Percentiles rank a stretch among this genome's conserved stretches.
These are phyloP conservation scores for Craterostigma plantagineum DNA, from an alignment of 257 asterid species.

Conservation along the genomic window DNA sequence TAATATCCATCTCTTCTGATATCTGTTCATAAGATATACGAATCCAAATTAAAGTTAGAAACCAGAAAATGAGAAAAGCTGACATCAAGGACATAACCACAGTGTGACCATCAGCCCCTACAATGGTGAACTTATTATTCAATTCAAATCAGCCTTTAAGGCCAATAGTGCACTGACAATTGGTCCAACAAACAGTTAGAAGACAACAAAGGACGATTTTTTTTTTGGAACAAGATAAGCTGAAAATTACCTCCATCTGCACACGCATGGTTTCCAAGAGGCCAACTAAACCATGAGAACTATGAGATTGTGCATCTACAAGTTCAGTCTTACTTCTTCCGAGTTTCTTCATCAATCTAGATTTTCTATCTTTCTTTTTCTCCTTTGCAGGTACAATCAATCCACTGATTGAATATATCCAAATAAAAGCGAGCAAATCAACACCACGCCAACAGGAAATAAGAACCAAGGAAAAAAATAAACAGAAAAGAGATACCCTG, in stretches of 20 bases:
- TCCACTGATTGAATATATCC: slow-evolving; percentile 42
- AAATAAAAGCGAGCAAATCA: slow-evolving; percentile 6
- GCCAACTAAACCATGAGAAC: slow-evolving; percentile 71
- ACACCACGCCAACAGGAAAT: slow-evolving; percentile 1
- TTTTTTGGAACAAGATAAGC: no score
- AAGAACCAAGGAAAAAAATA: slow-evolving; percentile 7
- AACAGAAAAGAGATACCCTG: slow-evolving; percentile 44
- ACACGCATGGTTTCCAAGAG: slow-evolving; percentile 95
- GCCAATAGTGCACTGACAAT: no score
- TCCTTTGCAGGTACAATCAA: slow-evolving; percentile 88
- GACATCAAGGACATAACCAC: neutral
- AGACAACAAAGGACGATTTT: no score
- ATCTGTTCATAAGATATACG: slow-evolving; percentile 25
- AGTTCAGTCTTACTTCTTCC: slow-evolving; percentile 69
- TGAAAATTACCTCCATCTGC: slow-evolving; percentile 78
- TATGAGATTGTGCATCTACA: slow-evolving; percentile 33
- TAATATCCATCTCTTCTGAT: slow-evolving; percentile 77
- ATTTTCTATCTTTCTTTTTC: slow-evolving; percentile 68
- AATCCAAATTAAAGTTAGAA: no score
- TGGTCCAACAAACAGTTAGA: no score
- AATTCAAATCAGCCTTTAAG: no score
- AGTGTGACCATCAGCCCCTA: no score
- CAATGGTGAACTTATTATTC: no score
- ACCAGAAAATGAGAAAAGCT: neutral
- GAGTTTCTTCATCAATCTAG: slow-evolving; percentile 72